Percentiles rank a stretch among this genome's conserved stretches.
These are phyloP conservation scores for Hanseniaspora gamundiae DNA, from an alignment of 1,139 yeast genomes.

Conservation along the genomic window DNA sequence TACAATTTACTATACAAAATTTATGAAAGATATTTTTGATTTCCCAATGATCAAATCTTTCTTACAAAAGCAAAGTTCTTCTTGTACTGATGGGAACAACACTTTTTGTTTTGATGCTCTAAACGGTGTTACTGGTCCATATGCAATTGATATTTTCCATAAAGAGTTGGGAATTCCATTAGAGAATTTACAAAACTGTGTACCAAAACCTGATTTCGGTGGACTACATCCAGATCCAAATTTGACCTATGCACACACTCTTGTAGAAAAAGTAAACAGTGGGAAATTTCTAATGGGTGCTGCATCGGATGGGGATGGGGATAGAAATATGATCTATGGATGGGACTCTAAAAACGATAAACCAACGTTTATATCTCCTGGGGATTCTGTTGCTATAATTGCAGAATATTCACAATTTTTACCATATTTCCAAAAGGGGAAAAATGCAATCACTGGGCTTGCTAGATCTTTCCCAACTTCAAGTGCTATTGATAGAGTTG, in stretches of 20 bases:
- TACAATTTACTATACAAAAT: conserved; percentile 60
- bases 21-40: conserved; percentile 81
- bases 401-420: conserved; percentile 79
- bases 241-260: conserved; percentile 81
- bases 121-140: conserved; percentile 96
- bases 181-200: conserved; percentile 59
- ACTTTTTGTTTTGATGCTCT: conserved; percentile 65
- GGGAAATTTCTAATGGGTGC: conserved; percentile 89
- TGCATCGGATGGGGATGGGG: conserved; percentile 98
- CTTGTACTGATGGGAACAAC: conserved; percentile 50
- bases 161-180: conserved; percentile 67
- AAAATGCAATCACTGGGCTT: conserved; percentile 78
- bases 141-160: conserved; percentile 73
- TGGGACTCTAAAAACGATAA: conserved; percentile 34
- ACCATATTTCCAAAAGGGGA: conserved; percentile 83
- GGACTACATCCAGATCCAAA: conserved; percentile 98
- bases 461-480: conserved; percentile 99
- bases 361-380: conserved; percentile 89
- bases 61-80: conserved; percentile 35
- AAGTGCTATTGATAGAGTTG: conserved; percentile 88
- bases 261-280: conserved; percentile 73
- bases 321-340: conserved; percentile 97
- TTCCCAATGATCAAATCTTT: conserved; percentile 70
- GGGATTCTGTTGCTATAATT: conserved; percentile 95
- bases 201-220: conserved; percentile 83